phyloP scores from a whole-genome alignment of 140 eudicot genomes.

The Bidens hawaiensis region DNA sequence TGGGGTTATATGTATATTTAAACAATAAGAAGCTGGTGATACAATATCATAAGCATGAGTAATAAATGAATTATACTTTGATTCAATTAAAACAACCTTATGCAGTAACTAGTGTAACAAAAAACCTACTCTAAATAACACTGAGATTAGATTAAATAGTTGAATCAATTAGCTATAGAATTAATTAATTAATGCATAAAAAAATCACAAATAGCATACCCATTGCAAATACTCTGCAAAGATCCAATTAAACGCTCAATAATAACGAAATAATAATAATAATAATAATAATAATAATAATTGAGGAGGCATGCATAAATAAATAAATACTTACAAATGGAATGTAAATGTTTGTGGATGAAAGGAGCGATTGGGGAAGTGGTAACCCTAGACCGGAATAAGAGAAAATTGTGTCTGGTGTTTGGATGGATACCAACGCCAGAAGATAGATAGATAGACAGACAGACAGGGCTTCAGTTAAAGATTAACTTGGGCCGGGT shows the following conservation, averaged over 20 bases:
- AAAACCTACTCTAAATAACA: no score
- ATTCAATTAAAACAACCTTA: not conserved
- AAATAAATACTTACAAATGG: slow-evolving; percentile 19
- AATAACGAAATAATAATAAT: not conserved
- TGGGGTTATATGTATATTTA: no score
- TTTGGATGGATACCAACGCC: slow-evolving; percentile 27
- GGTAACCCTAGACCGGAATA: slow-evolving; percentile 41
- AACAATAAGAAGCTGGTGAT: not conserved
- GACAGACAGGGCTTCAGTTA: slow-evolving; percentile 13
- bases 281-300: not conserved
- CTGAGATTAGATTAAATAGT: no score
- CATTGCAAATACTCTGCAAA: slow-evolving; percentile 9
- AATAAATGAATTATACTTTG: not conserved
- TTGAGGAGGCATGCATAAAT: not conserved
- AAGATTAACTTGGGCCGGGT: slow-evolving; percentile 14
- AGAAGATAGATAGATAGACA: not conserved
- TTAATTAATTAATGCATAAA: not conserved
- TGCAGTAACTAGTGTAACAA: no score
- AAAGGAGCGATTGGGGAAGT: slow-evolving; percentile 36
- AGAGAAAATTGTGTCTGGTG: slow-evolving; percentile 14
- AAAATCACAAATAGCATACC: slow-evolving; percentile 14
- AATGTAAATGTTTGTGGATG: slow-evolving; percentile 25
- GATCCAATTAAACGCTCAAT: slow-evolving; percentile 2
- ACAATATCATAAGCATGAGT: not conserved
- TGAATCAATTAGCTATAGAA: not conserved